Evolutionary conservation across 139 green algal species (phyloP), one percentile per base, ranked within the genome.

Genomic region (Chlamydomonas eustigma): DNA sequence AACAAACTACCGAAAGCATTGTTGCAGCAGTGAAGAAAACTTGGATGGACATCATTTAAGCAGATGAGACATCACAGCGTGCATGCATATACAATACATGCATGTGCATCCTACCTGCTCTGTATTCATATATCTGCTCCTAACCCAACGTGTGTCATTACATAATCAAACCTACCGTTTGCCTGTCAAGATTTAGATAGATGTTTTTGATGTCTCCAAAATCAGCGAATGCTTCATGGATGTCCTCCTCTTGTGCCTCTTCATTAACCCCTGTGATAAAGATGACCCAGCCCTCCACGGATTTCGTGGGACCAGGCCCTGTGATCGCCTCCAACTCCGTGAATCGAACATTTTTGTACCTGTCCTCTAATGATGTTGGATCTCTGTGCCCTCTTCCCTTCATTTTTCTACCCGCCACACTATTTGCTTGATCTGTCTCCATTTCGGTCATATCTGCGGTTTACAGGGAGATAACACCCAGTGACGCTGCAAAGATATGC

Each of bases 121-220:
- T n/a, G n/a, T n/a, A n/a, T n/a, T n/a, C n/a, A n/a, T n/a, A n/a
- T n/a, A n/a, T n/a, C n/a, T n/a, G n/a, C n/a, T n/a, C n/a, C n/a
- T n/a, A n/a, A n/a, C n/a, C n/a, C n/a, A n/a, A n/a, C n/a, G n/a
- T n/a, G n/a, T n/a, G n/a, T n/a, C n/a, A n/a, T n/a, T n/a, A n/a
- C n/a, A n/a, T n/a, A n/a, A n/a, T 18, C 44, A 12, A 12, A 58
- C 44, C 44, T 18, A 58, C 44, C 5, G 94, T 98, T 67, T 96
- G 82, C 18, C 95, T 83, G 76, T 99, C 95, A 39, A 99, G 81
- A 74, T 98, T 98, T 51, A 99, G 80, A 84, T 98, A 94, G 35
- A 98, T 90, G 84, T 97, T 97, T 74, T 94, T 97, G 34, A 99
- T 82, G 30, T 98, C 91, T 0, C 95, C 95, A 79, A 88, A 97